These are phyloP conservation scores for Nectriaceae sp. DNA, from an alignment of 2,329 filamentous ascomycete species.

Conservation along the genomic window DNA sequence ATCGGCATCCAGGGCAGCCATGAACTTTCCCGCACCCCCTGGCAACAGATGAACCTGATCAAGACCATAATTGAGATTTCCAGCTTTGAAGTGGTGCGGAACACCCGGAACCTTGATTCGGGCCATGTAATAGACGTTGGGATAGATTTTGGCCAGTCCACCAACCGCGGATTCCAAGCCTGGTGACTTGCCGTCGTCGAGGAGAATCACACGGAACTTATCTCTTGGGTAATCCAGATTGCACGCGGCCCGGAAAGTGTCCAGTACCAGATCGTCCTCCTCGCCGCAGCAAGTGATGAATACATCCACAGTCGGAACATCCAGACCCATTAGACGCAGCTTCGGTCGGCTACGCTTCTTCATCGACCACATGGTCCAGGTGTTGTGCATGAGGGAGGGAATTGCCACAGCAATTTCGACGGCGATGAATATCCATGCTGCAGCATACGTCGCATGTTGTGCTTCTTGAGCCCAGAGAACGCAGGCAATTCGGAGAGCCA, in stretches of 20 bases:
- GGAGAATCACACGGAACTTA: slow-evolving; percentile 54
- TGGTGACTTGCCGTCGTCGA: slow-evolving; percentile 55
- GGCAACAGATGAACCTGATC: slow-evolving; percentile 52
- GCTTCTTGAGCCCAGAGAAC: slow-evolving; percentile 52
- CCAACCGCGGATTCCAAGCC: slow-evolving; percentile 43
- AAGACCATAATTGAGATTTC: slow-evolving; percentile 63
- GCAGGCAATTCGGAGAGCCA: slow-evolving; percentile 52
- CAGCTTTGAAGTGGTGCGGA: slow-evolving; percentile 63
- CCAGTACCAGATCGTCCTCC: slow-evolving; percentile 55
- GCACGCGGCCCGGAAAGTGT: slow-evolving; percentile 58
- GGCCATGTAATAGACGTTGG: slow-evolving; percentile 55
- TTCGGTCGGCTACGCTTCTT: slow-evolving; percentile 56
- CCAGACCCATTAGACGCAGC: slow-evolving; percentile 50
- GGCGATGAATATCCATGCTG: slow-evolving; percentile 59
- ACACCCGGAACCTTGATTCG: slow-evolving; percentile 50
- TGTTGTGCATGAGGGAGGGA: slow-evolving; percentile 57
- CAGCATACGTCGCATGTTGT: slow-evolving; percentile 41
- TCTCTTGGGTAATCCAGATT: slow-evolving; percentile 55
- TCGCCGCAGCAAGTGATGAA: slow-evolving; percentile 61
- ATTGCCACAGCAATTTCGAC: slow-evolving; percentile 56
- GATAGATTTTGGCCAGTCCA: slow-evolving; percentile 40
- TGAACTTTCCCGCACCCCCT: slow-evolving; percentile 57
- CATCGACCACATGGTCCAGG: slow-evolving; percentile 58
- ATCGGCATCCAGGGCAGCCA: slow-evolving; percentile 67
- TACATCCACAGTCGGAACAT: slow-evolving; percentile 57